These are phyloP conservation scores for Aurantiochytrium sp. DNA, from an alignment of 108 stramenopile species.

Conservation along the genomic window DNA sequence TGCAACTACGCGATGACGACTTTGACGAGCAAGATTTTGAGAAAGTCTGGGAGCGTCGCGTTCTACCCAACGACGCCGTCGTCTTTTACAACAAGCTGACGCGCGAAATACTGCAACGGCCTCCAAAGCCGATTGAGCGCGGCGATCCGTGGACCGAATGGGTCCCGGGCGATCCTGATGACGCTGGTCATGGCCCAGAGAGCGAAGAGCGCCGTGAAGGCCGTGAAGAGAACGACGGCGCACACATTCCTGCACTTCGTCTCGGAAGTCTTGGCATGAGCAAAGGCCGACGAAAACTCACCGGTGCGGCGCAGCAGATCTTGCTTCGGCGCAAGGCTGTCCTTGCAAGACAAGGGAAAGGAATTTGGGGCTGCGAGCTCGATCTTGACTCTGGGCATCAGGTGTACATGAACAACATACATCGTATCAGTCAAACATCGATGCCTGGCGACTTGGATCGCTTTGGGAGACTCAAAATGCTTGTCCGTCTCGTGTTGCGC, in stretches of 20 bases:
- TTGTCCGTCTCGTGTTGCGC: background rate
- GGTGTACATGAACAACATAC: background rate
- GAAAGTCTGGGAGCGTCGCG: background rate
- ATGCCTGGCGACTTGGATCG: background rate
- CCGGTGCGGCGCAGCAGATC: background rate
- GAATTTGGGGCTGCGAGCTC: background rate
- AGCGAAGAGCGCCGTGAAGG: background rate
- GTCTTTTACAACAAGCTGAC: background rate
- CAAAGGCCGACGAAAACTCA: no score
- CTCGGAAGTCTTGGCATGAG: background rate
- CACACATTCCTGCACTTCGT: background rate
- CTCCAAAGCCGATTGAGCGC: background rate
- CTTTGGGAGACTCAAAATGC: background rate
- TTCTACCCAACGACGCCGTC: background rate
- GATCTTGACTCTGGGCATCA: background rate
- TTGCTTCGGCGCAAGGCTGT: background rate
- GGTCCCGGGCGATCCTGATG: background rate
- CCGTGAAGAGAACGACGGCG: background rate
- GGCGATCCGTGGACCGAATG: background rate
- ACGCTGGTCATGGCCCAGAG: background rate
- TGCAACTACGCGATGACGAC: background rate
- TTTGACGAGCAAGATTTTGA: background rate
- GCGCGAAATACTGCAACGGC: background rate
- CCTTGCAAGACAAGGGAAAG: background rate
- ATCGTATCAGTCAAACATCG: background rate